Percentiles rank a stretch among this genome's conserved stretches.
phyloP scores from a whole-genome alignment of 179 eudicot species.

The Beta lomatogona region DNA sequence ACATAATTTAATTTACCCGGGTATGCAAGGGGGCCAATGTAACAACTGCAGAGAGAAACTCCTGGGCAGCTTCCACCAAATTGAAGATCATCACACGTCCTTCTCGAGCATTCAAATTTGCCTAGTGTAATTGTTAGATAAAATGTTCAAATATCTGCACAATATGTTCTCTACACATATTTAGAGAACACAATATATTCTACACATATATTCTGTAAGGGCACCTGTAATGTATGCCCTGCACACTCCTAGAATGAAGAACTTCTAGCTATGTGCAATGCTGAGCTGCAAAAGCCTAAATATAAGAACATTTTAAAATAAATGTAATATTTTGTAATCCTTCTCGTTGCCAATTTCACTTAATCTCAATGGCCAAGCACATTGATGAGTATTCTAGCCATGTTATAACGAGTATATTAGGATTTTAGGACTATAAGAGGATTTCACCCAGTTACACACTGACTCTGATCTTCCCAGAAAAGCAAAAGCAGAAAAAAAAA shows the following conservation, averaged over 20 bases:
- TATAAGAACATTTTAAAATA: no score
- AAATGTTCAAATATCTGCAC: constrained; percentile 12
- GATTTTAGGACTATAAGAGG: not conserved
- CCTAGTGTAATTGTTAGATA: constrained; percentile 47
- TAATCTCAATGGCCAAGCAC: not conserved
- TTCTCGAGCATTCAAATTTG: constrained; percentile 95
- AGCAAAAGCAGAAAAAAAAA: no score
- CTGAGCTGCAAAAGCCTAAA: not conserved
- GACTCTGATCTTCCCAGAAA: no score
- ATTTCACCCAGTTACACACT: not conserved
- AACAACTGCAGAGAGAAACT: constrained; percentile 91
- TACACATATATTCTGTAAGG: no score
- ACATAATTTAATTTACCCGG: constrained; percentile 38
- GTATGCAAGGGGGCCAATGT: constrained; percentile 48
- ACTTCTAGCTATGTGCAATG: not conserved
- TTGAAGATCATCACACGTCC: constrained; percentile 99
- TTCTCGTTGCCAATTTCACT: not conserved
- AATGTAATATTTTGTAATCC: not conserved
- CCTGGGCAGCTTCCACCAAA: constrained; percentile 99
- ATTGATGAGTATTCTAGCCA: not conserved
- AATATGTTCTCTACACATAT: not conserved
- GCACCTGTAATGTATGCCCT: no score
- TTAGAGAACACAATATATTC: no score
- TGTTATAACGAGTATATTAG: no score
- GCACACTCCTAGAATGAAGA: not conserved